Evolutionary conservation across 352 stramenopile genomes (phyloP).

Genomic region (Phytophthora meadii): DNA sequence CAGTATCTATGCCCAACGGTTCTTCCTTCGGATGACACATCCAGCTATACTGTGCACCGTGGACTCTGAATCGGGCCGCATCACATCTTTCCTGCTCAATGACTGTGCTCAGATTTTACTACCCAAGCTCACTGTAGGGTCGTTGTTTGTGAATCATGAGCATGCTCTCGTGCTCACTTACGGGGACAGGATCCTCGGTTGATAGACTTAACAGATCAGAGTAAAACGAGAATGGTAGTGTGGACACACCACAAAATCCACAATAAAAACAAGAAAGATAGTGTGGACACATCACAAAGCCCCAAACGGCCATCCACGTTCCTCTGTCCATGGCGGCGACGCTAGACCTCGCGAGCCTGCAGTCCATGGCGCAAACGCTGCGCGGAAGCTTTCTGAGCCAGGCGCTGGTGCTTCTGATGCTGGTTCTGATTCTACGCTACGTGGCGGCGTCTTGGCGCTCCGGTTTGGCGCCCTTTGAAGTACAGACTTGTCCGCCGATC

Average conservation of each 20-base stretch:
- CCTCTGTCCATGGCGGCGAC: slow-evolving; percentile 50
- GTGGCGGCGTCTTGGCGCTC: slow-evolving; percentile 66
- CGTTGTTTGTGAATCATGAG: slow-evolving; percentile 68
- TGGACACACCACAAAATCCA: too few species aligned
- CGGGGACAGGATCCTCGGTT: slow-evolving; percentile 66
- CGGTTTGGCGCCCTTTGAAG: slow-evolving; percentile 64
- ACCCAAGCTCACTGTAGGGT: slow-evolving; percentile 67
- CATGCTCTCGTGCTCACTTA: slow-evolving; percentile 80
- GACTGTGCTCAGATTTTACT: slow-evolving; percentile 59
- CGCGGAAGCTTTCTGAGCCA: slow-evolving; percentile 74
- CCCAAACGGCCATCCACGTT: slow-evolving; percentile 14
- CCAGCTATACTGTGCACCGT: slow-evolving; percentile 70
- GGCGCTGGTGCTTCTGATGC: slow-evolving; percentile 61
- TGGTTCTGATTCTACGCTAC: slow-evolving; percentile 64
- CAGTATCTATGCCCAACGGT: slow-evolving; percentile 80
- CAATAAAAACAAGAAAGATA: too few species aligned
- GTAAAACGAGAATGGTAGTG: too few species aligned
- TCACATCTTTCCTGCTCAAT: slow-evolving; percentile 75
- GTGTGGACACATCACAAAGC: too few species aligned
- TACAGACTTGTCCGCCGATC: slow-evolving; percentile 76
- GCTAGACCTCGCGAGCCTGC: slow-evolving; percentile 70
- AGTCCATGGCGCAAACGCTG: slow-evolving; percentile 66
- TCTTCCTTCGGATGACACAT: slow-evolving; percentile 71
- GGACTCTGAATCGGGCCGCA: slow-evolving; percentile 31
- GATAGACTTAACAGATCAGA: slow-evolving; percentile 7